phyloP scores from a whole-genome alignment of 768 basidiomycete species.

The Boletus sp. region DNA sequence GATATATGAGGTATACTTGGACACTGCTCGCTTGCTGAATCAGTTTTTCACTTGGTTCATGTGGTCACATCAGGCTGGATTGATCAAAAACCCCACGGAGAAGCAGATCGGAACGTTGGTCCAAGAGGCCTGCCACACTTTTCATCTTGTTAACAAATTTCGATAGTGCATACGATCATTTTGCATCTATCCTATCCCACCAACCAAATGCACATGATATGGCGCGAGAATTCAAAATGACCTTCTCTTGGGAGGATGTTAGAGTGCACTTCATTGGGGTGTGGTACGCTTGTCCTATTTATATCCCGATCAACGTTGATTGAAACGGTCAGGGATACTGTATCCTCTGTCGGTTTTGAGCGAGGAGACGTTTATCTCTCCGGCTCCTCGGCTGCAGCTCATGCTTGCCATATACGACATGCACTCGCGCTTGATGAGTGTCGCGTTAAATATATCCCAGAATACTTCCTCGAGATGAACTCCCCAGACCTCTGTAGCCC shows the following conservation, averaged over 20 bases:
- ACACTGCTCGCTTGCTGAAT: neutral
- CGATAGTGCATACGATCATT: constrained; percentile 18
- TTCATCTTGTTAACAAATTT: neutral
- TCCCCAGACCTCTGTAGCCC: constrained; percentile 12
- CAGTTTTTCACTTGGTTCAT: neutral
- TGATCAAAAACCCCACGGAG: constrained; percentile 26
- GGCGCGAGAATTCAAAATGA: constrained; percentile 38
- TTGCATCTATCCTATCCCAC: constrained; percentile 12
- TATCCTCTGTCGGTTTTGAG: constrained; percentile 58
- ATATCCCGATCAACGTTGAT: neutral
- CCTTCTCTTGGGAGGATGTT: constrained; percentile 43
- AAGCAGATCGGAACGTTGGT: constrained; percentile 27
- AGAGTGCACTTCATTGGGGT: constrained; percentile 50
- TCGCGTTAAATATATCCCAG: constrained; percentile 53
- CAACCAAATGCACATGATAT: constrained; percentile 16
- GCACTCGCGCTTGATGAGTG: constrained; percentile 62
- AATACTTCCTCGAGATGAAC: constrained; percentile 32
- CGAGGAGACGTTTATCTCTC: constrained; percentile 45
- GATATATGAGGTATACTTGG: constrained; percentile 31
- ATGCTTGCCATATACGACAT: constrained; percentile 58
- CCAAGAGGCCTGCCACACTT: neutral
- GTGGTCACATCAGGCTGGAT: constrained; percentile 28
- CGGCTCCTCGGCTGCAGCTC: constrained; percentile 53
- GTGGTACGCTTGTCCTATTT: constrained; percentile 35
- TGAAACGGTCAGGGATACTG: constrained; percentile 51